Evolutionary conservation across 345 rosid species (phyloP).

Genomic region (Gossypium herbaceum): DNA sequence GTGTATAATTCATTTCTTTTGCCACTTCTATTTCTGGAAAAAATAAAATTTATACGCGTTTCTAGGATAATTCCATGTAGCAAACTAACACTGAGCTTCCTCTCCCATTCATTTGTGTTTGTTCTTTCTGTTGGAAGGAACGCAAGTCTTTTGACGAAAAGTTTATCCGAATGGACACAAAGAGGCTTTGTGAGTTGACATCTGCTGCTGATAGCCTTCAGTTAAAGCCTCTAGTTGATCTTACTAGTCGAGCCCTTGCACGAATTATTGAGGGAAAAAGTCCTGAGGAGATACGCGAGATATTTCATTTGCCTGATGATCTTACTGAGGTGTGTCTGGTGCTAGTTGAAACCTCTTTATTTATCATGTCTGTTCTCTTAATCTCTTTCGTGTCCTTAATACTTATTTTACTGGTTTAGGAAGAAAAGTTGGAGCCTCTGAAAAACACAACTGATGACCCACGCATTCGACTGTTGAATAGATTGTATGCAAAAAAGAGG

Average conservation of each 20-base stretch:
- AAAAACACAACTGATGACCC: slow-evolving; percentile 80
- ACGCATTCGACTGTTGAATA: slow-evolving; percentile 74
- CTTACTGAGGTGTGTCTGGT: slow-evolving; percentile 84
- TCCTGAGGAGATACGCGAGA: slow-evolving; percentile 87
- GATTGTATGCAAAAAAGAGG: slow-evolving; percentile 80
- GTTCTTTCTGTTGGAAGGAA: slow-evolving; percentile 44
- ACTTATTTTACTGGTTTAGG: slow-evolving; percentile 38
- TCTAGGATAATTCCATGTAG: background rate
- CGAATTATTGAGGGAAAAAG: slow-evolving; percentile 79
- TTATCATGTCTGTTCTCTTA: slow-evolving; percentile 15
- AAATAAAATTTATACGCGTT: background rate
- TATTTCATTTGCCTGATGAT: slow-evolving; percentile 90
- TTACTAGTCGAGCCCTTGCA: slow-evolving; percentile 85
- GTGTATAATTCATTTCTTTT: background rate
- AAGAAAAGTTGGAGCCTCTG: slow-evolving; percentile 89
- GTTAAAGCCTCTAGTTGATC: slow-evolving; percentile 85
- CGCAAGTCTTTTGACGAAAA: slow-evolving; percentile 75
- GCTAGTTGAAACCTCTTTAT: slow-evolving; percentile 19
- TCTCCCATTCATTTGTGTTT: background rate
- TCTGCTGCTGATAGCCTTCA: slow-evolving; percentile 94
- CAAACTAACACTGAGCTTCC: slow-evolving; percentile 13
- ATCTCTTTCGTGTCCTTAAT: slow-evolving; percentile 17
- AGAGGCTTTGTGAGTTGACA: slow-evolving; percentile 82
- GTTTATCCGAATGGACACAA: slow-evolving; percentile 83
- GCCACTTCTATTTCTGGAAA: background rate